Base-by-base conservation (phyloP, 2,329 filamentous ascomycete species). In the Fusarium sp. region DNA sequence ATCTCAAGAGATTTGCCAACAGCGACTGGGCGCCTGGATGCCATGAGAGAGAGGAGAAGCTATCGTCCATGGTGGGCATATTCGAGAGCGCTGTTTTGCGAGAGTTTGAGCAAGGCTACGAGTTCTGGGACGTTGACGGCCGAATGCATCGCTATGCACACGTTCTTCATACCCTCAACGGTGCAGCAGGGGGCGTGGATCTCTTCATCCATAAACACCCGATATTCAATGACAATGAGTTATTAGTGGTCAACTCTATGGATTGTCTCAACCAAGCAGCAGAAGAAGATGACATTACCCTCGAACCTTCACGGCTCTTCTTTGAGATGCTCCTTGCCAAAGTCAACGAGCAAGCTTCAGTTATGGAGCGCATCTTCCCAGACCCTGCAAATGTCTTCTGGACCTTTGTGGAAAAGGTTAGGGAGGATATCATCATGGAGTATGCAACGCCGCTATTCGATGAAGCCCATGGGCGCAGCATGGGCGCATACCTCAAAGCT, bases 41-140 rank as follows among this genome's bases (percentile, higher is more conserved):
- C 81, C 76, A 80, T 43, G 82, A 87, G 67, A 82, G 94, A 39
- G 86, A 91, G 69, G 87, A 90, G 61, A 91, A 89, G 72, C 79
- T 99, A 19, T 81, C 85, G 34, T 85, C 83, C 24, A 93, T 96
- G 84, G 86, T 89, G 65, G 84, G 84, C 34, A 88, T 95, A 57
- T 99, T 99, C 70, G 94, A 98, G 77, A 93, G 89, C 53, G 93
- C 93, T 4, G 93, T 96, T 4, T 79, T 97, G 47, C 86, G 91
- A 44, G 95, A 99, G 74, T 99, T 99, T 68, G 91, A 96, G 76
- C 91, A 95, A 72, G 95, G 92, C 5, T 96, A 96, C 67, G 92
- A 95, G 74, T 88, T 88, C 39, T 91, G 90, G 79, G 94, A 99
- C 74, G 88, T 96, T 50, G 91, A 96, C 65, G 93, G 92, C 3